phyloP scores from a whole-genome alignment of 305 asterid species.

The Vinca major region DNA sequence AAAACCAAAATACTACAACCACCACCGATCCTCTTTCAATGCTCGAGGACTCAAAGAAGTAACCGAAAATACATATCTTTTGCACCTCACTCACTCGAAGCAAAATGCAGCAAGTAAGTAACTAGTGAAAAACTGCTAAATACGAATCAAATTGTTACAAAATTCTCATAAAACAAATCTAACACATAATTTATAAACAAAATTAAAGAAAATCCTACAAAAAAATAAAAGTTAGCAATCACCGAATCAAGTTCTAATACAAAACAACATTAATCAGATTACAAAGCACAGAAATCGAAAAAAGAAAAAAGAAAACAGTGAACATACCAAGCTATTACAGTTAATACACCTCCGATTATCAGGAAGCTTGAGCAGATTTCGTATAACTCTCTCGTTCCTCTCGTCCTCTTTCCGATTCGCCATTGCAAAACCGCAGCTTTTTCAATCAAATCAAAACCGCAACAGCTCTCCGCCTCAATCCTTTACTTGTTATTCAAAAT shows the following conservation, averaged over 20 bases:
- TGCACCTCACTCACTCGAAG: not conserved
- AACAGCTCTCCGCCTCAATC: not conserved
- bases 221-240: not conserved
- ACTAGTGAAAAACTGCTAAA: not conserved
- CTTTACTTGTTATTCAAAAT: not conserved
- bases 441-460: not conserved
- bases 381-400: slow-evolving; percentile 65
- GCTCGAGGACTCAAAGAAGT: not conserved
- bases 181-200: not conserved
- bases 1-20: not conserved
- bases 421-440: slow-evolving; percentile 33
- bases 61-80: not conserved
- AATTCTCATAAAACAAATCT: not conserved
- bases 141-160: not conserved
- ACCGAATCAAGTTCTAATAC: not conserved
- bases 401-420: slow-evolving; percentile 84
- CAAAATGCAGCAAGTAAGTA: slow-evolving; percentile 4
- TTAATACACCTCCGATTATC: slow-evolving; percentile 91
- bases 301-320: not conserved
- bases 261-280: not conserved
- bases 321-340: slow-evolving; percentile 85
- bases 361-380: slow-evolving; percentile 84
- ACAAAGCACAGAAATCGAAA: slow-evolving; percentile 7
- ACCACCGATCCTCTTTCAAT: not conserved
- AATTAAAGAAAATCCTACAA: not conserved